Evolutionary conservation across 805 yeast species (phyloP).

Genomic region (Blastobotrys attinorum): DNA sequence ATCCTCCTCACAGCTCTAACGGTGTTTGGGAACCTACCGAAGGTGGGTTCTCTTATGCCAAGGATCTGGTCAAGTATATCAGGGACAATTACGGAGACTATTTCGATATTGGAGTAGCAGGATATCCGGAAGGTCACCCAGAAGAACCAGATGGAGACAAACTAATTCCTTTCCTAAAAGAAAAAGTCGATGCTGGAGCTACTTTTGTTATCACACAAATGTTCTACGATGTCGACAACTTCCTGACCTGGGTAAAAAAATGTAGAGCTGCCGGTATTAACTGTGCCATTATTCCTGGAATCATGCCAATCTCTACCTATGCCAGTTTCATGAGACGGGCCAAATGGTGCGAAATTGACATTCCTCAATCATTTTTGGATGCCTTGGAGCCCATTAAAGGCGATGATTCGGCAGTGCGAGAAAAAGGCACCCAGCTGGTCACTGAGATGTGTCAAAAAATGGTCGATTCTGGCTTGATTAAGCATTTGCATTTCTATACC

Average conservation of each 20-base stretch:
- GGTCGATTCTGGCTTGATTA: conserved; percentile 60
- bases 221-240: conserved; percentile 89
- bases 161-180: conserved; percentile 59
- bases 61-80: conserved; percentile 75
- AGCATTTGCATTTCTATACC: conserved; percentile 91
- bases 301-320: conserved; percentile 97
- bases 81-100: conserved; percentile 72
- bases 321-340: conserved; percentile 90
- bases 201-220: conserved; percentile 91
- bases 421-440: conserved; percentile 72
- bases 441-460: conserved; percentile 75
- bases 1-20: conserved; percentile 62
- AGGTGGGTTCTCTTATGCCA: conserved; percentile 84
- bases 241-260: conserved; percentile 70
- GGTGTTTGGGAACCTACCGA: conserved; percentile 36
- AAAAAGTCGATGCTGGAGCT: conserved; percentile 91
- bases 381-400: conserved; percentile 76
- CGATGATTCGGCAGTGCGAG: conserved; percentile 83
- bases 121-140: conserved; percentile 95
- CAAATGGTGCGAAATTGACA: conserved; percentile 78
- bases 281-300: conserved; percentile 92
- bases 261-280: conserved; percentile 66
- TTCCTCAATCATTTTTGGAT: conserved; percentile 67
- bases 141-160: conserved; percentile 58
- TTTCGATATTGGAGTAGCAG: conserved; percentile 94